Percentiles rank a stretch among this genome's conserved stretches.
These are phyloP conservation scores for Backusella australiensis DNA, from an alignment of 192 early-diverging fungal species.

Conservation along the genomic window DNA sequence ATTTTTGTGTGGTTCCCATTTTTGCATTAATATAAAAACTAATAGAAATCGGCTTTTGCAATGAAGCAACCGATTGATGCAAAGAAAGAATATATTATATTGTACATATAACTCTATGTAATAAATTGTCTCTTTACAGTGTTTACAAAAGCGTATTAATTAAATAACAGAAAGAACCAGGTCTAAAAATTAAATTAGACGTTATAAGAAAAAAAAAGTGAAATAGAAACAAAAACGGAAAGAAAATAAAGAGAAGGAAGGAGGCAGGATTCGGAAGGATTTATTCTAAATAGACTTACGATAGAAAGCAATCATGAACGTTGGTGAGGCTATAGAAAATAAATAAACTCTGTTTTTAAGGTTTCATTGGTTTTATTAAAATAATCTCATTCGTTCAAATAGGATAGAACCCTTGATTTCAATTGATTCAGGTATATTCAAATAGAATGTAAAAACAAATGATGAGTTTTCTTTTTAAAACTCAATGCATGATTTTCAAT, in stretches of 20 bases:
- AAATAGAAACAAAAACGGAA: neutral
- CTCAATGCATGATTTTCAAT: neutral
- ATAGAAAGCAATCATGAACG: neutral
- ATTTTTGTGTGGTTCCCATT: neutral
- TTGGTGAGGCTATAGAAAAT: neutral
- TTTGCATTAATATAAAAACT: neutral
- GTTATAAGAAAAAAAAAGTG: neutral
- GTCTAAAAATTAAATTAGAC: neutral
- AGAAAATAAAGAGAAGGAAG: neutral
- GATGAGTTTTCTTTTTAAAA: neutral
- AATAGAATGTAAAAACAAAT: neutral
- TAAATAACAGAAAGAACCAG: neutral
- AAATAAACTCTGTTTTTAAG: neutral
- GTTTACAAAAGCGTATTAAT: neutral
- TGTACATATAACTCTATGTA: neutral
- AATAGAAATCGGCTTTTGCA: neutral
- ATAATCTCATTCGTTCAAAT: neutral
- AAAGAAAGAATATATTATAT: neutral
- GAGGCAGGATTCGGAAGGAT: neutral
- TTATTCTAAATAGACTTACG: neutral
- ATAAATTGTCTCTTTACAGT: neutral
- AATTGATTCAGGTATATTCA: neutral
- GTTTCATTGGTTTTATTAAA: neutral
- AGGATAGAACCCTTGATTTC: neutral
- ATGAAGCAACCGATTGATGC: neutral